Conservation (phyloP, 306 rosid genomes). For the Nissolia schottii region DNA sequence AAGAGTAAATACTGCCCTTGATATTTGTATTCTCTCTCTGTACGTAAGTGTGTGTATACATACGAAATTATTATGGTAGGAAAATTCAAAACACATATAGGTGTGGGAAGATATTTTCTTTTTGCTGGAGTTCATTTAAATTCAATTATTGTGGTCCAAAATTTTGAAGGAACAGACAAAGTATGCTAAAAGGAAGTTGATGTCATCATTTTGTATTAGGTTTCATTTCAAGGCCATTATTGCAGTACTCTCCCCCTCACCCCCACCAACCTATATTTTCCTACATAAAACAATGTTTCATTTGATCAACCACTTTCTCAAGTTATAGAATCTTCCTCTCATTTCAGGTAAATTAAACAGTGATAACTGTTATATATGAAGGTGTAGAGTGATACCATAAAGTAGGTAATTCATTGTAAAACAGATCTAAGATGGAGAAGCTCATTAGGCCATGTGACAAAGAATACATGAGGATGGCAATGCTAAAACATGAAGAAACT, state of each 20-base stretch:
- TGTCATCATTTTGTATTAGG: slow-evolving; percentile 34
- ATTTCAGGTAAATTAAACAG: slow-evolving; percentile 30
- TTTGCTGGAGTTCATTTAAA: background rate
- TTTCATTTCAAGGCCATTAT: slow-evolving; percentile 26
- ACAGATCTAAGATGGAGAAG: slow-evolving; percentile 54
- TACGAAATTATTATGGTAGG: slow-evolving; percentile 24
- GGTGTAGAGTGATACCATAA: background rate
- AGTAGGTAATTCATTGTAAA: background rate
- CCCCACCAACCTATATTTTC: slow-evolving; percentile 10
- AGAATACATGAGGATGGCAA: slow-evolving; percentile 74
- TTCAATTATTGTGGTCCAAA: slow-evolving; percentile 51
- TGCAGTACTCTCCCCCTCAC: background rate
- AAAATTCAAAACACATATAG: slow-evolving; percentile 2
- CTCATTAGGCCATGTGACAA: slow-evolving; percentile 50
- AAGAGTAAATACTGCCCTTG: slow-evolving; percentile 1
- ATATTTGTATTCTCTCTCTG: background rate
- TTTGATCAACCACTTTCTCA: background rate
- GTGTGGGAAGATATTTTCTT: slow-evolving; percentile 34
- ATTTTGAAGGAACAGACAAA: slow-evolving; percentile 44
- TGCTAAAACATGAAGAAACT: slow-evolving; percentile 72
- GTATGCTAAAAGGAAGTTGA: slow-evolving; percentile 34
- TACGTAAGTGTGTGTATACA: background rate
- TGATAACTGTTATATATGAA: background rate
- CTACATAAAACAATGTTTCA: slow-evolving; percentile 5
- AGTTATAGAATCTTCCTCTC: slow-evolving; percentile 27